Conservation (phyloP, 495 filamentous ascomycete genomes). For the Aspergillus haitiensis region DNA sequence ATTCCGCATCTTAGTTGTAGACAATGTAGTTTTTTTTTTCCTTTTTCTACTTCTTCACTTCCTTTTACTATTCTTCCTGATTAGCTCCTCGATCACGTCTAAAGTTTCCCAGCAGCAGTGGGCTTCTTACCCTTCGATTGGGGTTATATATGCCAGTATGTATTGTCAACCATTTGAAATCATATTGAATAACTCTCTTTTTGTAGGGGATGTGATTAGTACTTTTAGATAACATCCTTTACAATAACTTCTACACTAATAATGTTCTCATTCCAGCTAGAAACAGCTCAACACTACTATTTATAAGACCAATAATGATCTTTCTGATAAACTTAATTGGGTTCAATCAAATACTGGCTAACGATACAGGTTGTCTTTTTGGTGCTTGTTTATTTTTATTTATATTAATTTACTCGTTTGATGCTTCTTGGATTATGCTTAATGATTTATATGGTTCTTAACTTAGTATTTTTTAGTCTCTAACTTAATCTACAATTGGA, state of each 20-base stretch:
- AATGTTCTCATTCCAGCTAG: slow-evolving; percentile 61
- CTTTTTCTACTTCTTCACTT: no score
- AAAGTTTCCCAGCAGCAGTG: neutral
- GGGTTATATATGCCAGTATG: neutral
- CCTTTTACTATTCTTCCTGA: neutral
- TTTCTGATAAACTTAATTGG: neutral
- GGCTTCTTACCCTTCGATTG: slow-evolving; percentile 1
- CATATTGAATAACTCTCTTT: neutral
- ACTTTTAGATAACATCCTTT: slow-evolving; percentile 58
- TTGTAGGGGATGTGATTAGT: slow-evolving; percentile 63
- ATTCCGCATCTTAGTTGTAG: no score
- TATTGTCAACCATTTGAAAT: neutral
- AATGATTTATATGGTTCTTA: slow-evolving; percentile 68
- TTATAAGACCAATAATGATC: slow-evolving; percentile 60
- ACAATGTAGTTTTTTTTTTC: no score
- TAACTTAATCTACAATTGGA: slow-evolving; percentile 67
- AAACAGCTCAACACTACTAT: slow-evolving; percentile 67
- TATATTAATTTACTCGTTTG: slow-evolving; percentile 66
- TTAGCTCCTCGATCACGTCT: neutral
- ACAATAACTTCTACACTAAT: slow-evolving; percentile 56
- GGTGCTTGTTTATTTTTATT: slow-evolving; percentile 66
- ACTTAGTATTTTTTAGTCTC: no score
- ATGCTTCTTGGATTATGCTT: slow-evolving; percentile 52
- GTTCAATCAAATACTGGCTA: neutral
- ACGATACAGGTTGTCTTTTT: slow-evolving; percentile 63